Evolutionary conservation across 129 eudicot species (phyloP), one percentile per base, ranked within the genome.

Genomic region (Escallonia rubra): DNA sequence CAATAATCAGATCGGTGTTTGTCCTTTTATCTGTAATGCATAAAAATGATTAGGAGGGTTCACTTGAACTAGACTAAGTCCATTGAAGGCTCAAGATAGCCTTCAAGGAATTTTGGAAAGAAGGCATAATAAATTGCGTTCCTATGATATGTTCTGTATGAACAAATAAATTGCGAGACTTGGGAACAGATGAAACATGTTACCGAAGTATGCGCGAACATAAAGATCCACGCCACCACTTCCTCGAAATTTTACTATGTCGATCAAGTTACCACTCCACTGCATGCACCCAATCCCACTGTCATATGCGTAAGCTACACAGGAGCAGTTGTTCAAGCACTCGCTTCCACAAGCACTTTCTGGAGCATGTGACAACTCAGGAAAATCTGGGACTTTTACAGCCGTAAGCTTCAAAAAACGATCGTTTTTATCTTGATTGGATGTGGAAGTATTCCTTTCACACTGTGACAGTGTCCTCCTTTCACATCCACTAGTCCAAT

Each of bases 321-420:
- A 81, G 0, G 77, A 64, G 15, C 86, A 81, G 51, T 77, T 81
- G 8, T 48, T 72, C 70, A 73, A 60, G 76, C 86, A 81, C 53
- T 53, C 60, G 52, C 42, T 55, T 8, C 23, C 51, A 13, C 86
- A 81, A 8, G 68, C 53, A 10, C 53, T 50, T 65, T 53, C 67
- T 41, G 13, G 4, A 3, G 66, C 72, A 8, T 7, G 4, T 8
- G 43, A 47, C 70, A 57, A 16, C n/a, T 57, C 63, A 3, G 61
- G 41, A 53, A 49, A 50, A 43, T 60, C 79, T 2, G 79, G 75
- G 53, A 81, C 12, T 50, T 53, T 70, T 63, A 76, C 43, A 6
- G 4, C 46, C 4, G 15, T 11, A 13, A 58, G 13, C 64, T 14
- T 70, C 65, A 63, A 47, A 69, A 76, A 76, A 48, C 61, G 73